Conservation (phyloP, 768 basidiomycete species). For the Lactarius tabidus region DNA sequence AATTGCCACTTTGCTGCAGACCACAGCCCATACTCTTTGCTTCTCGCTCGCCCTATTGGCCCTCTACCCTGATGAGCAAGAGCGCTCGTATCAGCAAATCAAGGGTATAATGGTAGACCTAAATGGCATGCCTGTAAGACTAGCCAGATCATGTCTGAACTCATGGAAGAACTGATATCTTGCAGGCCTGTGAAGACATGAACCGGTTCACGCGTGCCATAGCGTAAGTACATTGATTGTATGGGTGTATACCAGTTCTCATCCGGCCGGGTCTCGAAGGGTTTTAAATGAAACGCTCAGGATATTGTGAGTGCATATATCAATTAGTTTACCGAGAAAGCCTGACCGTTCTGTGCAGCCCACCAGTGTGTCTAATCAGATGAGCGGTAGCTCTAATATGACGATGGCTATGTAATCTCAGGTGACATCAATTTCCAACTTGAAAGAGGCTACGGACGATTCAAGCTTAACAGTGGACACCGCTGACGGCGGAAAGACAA, state of each 20-base stretch:
- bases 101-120: constrained; percentile 32
- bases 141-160: background rate
- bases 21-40: constrained; percentile 37
- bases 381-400: background rate
- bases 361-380: constrained; percentile 5
- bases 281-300: constrained; percentile 50
- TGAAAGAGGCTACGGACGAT: constrained; percentile 44
- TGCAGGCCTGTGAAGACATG: constrained; percentile 28
- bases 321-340: background rate
- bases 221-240: constrained; percentile 16
- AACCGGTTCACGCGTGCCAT: constrained; percentile 20
- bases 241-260: background rate
- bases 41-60: constrained; percentile 42
- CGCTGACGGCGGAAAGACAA: constrained; percentile 37
- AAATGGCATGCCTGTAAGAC: constrained; percentile 26
- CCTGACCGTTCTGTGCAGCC: background rate
- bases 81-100: constrained; percentile 37
- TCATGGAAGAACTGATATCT: background rate
- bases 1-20: constrained; percentile 26
- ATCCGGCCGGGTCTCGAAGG: constrained; percentile 28
- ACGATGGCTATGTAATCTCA: constrained; percentile 30
- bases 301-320: constrained; percentile 32
- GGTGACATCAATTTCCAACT: constrained; percentile 44
- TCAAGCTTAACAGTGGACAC: constrained; percentile 36
- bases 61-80: constrained; percentile 41